Base-by-base conservation (phyloP, 2,329 filamentous ascomycete species). In the Nigrospora oryzae region DNA sequence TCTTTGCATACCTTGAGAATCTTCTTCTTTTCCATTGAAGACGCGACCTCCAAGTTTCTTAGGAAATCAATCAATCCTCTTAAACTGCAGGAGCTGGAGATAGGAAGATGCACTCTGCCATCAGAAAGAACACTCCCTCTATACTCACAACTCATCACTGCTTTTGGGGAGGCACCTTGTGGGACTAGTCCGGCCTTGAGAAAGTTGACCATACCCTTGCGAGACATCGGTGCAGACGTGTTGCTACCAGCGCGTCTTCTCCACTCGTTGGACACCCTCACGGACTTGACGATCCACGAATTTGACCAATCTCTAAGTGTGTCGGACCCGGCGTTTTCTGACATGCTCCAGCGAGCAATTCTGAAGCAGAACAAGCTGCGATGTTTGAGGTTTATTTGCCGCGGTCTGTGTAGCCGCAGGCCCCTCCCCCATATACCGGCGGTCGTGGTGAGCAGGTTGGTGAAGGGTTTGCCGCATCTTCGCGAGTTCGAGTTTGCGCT, bases 201-300 rank as follows among this genome's bases (percentile, higher is more conserved):
- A 1, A n/a, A 7, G 2, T 30, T 40, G 3, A 34, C 30, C 5
- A 4, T 28, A 10, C 5, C 5, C 23, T 10, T 28, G 23, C 5
- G 23, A 13, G 30, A n/a, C 15, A 5, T 33, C 3, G 13, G 15
- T 40, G n/a, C 11, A 36, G 7, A 36, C 8, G 5, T 12, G 10
- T 5, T 36, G 15, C 14, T n/a, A 36, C 14, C 34, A 36, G 5
- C n/a, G 15, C 37, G 36, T 38, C 44, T 46, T 14, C 19, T 46
- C 31, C 17, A 36, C 19, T 43, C 45, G n/a, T 41, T 46, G 11
- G 34, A 40, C 12, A 46, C 45, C 13, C 17, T 46, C 12, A 46
- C 41, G n/a, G 44, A 13, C 15, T 15, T 46, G 41, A 30, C 36
- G 14, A 17, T 44, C 4, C 17, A n/a, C 10, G 28, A 23, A 6